These are phyloP conservation scores for Rhodotorula sp. DNA, from an alignment of 1,284 basidiomycete species.

Conservation along the genomic window DNA sequence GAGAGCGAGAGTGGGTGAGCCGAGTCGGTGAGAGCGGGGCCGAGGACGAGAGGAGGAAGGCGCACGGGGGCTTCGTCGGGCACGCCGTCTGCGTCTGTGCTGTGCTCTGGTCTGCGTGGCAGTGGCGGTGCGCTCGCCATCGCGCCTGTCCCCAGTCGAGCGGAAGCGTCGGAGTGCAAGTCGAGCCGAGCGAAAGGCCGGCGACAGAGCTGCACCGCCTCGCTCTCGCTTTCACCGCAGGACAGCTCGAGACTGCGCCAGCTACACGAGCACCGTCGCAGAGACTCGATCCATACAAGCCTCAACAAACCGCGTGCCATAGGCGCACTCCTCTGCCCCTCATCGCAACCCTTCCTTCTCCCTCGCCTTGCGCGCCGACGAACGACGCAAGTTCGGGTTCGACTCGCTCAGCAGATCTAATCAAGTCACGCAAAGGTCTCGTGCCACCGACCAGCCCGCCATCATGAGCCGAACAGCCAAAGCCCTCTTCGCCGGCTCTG, in stretches of 20 bases:
- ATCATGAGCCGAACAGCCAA: slow-evolving; percentile 75
- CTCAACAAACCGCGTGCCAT: too few species aligned
- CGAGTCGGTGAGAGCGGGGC: not conserved
- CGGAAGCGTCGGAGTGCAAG: not conserved
- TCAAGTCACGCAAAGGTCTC: not conserved
- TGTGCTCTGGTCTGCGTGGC: not conserved
- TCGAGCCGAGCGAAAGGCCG: not conserved
- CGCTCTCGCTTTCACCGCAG: too few species aligned
- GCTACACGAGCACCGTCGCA: too few species aligned
- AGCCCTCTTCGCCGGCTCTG: slow-evolving; percentile 69
- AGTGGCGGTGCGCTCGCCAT: not conserved
- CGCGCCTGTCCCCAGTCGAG: too few species aligned
- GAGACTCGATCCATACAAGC: too few species aligned
- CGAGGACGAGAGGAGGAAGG: not conserved
- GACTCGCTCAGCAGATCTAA: too few species aligned
- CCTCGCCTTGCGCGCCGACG: too few species aligned
- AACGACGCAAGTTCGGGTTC: too few species aligned
- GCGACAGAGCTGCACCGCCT: not conserved
- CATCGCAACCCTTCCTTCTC: too few species aligned
- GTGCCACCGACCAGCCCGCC: too few species aligned
- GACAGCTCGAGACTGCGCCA: too few species aligned
- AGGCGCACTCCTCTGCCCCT: too few species aligned
- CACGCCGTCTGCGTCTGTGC: not conserved
- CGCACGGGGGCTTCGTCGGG: slow-evolving; percentile 35
- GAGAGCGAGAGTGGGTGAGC: not conserved